phyloP scores from a whole-genome alignment of 805 yeast genomes.

The Candida sakaeoensis region DNA sequence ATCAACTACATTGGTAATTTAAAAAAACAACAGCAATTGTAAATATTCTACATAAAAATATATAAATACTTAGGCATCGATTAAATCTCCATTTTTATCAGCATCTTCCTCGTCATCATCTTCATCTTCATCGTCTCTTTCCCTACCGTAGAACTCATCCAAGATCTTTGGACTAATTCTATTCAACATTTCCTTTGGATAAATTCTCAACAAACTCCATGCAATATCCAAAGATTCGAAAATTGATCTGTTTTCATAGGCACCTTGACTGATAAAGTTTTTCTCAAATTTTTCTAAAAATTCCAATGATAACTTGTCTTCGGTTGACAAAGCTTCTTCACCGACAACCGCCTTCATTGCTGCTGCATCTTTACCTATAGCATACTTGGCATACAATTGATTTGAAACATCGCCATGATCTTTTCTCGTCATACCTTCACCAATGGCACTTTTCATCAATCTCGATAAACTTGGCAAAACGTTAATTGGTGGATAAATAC shows the following conservation, averaged over 20 bases:
- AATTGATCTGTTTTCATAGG: conserved; percentile 91
- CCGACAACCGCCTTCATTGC: conserved; percentile 99
- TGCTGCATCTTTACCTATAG: conserved; percentile 99
- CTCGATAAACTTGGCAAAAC: conserved; percentile 97
- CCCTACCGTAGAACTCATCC: conserved; percentile 92
- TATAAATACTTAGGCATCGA: conserved; percentile 4
- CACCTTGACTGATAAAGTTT: conserved; percentile 93
- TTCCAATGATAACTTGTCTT: conserved; percentile 95
- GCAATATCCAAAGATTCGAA: conserved; percentile 97
- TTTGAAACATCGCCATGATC: conserved; percentile 99
- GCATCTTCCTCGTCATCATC: conserved; percentile 40
- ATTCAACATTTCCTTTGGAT: conserved; percentile 97
- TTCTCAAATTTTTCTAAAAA: conserved; percentile 97
- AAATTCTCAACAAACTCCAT: conserved; percentile 95
- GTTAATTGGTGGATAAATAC: conserved; percentile 98
- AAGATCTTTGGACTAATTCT: conserved; percentile 97
- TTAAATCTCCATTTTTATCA: conserved; percentile 8
- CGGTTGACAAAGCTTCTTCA: conserved; percentile 97
- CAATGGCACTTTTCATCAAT: conserved; percentile 98
- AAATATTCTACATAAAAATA: background rate
- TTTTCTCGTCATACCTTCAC: conserved; percentile 99
- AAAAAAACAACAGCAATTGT: conserved; percentile 5
- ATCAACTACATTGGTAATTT: conserved; percentile 65
- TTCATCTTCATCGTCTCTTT: conserved; percentile 62
- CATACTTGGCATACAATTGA: conserved; percentile 98